Conservation (phyloP, 768 basidiomycete species). For the Roridomyces roridus region DNA sequence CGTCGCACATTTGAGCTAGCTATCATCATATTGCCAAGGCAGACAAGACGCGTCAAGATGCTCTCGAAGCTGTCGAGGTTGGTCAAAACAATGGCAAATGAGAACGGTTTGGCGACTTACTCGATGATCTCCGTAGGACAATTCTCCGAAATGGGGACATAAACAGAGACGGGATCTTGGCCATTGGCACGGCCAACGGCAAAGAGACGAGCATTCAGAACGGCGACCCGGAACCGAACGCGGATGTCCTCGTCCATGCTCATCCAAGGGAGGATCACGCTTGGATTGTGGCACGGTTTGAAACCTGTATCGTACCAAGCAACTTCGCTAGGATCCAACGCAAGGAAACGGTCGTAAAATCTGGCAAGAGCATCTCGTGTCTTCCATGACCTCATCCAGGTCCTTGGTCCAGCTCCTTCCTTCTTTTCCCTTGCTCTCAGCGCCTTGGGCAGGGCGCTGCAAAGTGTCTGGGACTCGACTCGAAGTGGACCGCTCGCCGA, state of each 20-base stretch:
- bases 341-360: conserved; percentile 73
- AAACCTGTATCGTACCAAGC: conserved; percentile 50
- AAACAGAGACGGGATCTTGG: conserved; percentile 43
- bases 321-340: conserved; percentile 56
- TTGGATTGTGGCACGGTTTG: conserved; percentile 43
- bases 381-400: conserved; percentile 64
- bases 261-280: conserved; percentile 60
- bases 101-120: conserved; percentile 43
- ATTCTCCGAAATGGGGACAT: conserved; percentile 50
- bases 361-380: conserved; percentile 66
- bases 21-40: conserved; percentile 79
- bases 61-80: conserved; percentile 63
- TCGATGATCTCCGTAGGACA: conserved; percentile 53
- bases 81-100: conserved; percentile 4
- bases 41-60: conserved; percentile 76
- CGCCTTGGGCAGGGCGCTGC: conserved; percentile 57
- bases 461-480: conserved; percentile 53
- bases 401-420: conserved; percentile 17
- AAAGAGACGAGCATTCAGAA: conserved; percentile 64
- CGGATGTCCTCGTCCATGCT: conserved; percentile 79
- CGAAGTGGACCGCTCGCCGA: conserved; percentile 41
- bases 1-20: conserved; percentile 78
- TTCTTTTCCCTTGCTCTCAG: conserved; percentile 30
- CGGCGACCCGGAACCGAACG: conserved; percentile 80
- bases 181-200: conserved; percentile 47